These are phyloP conservation scores for Priceomyces castillae DNA, from an alignment of 805 yeast species.

Conservation along the genomic window DNA sequence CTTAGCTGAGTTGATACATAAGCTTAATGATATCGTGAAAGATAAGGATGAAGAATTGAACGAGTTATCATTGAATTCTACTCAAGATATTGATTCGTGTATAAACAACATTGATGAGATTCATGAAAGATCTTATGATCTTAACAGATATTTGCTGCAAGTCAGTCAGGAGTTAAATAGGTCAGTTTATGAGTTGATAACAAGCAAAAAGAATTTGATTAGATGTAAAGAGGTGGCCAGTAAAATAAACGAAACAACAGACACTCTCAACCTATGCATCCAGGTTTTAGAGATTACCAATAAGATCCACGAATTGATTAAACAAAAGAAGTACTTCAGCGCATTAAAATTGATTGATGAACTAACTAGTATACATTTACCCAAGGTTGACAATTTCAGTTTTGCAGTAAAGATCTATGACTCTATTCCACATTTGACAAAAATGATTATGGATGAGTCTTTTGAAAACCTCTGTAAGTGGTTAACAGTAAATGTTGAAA, in stretches of 20 bases:
- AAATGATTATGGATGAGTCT: constrained; percentile 71
- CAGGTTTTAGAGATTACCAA: constrained; percentile 84
- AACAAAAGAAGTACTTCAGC: constrained; percentile 72
- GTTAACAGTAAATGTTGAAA: constrained; percentile 58
- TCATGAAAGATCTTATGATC: constrained; percentile 51
- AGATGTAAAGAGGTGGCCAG: constrained; percentile 60
- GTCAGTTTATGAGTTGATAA: constrained; percentile 65
- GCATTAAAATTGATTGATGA: constrained; percentile 83
- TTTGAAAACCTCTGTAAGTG: constrained; percentile 63
- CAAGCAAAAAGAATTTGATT: constrained; percentile 57
- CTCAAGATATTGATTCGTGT: constrained; percentile 54
- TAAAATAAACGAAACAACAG: constrained; percentile 69
- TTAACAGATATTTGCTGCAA: constrained; percentile 52
- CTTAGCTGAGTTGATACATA: constrained; percentile 53
- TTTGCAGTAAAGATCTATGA: constrained; percentile 71
- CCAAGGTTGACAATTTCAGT: constrained; percentile 68
- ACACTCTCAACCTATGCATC: constrained; percentile 67
- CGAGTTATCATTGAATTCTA: constrained; percentile 57
- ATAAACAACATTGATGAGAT: constrained; percentile 63
- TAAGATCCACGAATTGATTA: constrained; percentile 76
- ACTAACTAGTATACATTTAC: constrained; percentile 63
- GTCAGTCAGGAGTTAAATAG: constrained; percentile 58
- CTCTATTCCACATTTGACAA: constrained; percentile 73
- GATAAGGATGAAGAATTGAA: constrained; percentile 64
- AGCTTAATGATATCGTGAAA: constrained; percentile 54